Evolutionary conservation across 306 rosid species (phyloP), one percentile per base, ranked within the genome.

Genomic region (Casuarina cunninghamiana): DNA sequence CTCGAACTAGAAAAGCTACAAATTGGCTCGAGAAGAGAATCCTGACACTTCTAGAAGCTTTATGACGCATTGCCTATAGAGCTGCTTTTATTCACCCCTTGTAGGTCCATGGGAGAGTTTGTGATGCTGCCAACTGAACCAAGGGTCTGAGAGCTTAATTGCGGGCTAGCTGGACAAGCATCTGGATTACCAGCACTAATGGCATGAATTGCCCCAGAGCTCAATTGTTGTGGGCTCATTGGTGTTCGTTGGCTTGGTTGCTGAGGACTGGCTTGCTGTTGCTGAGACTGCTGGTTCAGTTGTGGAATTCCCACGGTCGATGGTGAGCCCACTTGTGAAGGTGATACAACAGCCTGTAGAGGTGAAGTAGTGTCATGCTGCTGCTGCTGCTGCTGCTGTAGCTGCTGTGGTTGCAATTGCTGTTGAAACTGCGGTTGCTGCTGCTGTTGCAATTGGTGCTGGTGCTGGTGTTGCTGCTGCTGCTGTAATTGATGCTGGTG

Each of bases 101-200:
- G 99, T 87, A 95, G 84, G 71, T 93, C 99, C 99, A 95, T 88
- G 4, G 96, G 93, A 67, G 99, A 95, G 86, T 93, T 87, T 13
- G 85, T n/a, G 49, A 83, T 87, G 41, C 89, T 85, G 75, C 92
- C 46, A 55, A 91, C 94, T 12, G 98, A 92, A 46, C 96, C 98
- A 46, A 86, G 90, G 61, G 98, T 91, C 85, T 94, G 98, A 73
- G 98, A 94, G 83, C 96, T 94, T 88, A 92, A 85, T 89, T 90
- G 98, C 69, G 98, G 97, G 83, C 98, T 94, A 2, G 97, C 92
- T 0, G 97, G 99, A 87, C 97, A 95, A 74, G 86, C 90, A 79
- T 91, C 99, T 11, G 91, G 94, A 83, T 93, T 95, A 55, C 97
- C 97, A 16, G 99, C 85, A 83, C 93, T 89, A 79, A 89, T 82